Percentiles rank a stretch among this genome's conserved stretches.
Conservation (phyloP, 148 eudicot genomes). For the Polygonum maritimum region DNA sequence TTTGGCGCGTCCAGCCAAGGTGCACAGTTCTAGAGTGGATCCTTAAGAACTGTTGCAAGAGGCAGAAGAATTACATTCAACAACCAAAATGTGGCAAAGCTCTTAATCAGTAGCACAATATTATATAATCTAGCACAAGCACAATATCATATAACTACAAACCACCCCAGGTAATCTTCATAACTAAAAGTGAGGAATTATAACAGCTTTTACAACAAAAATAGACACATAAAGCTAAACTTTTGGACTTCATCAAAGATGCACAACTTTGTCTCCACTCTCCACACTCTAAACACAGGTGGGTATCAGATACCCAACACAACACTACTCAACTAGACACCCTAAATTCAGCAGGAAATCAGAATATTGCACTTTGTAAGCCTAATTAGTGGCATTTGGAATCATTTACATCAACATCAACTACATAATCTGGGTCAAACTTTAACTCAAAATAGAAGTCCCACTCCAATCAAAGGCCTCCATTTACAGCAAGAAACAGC, state of each 20-base stretch:
- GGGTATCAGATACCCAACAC: neutral
- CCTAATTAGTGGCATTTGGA: conserved; percentile 1
- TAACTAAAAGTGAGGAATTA: neutral
- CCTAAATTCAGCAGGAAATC: neutral
- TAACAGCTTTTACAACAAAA: neutral
- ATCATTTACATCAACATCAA: conserved; percentile 1
- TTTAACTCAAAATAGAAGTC: neutral
- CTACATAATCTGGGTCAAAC: neutral
- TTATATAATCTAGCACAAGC: neutral
- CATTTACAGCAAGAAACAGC: neutral
- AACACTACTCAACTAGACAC: neutral
- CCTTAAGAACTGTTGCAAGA: neutral
- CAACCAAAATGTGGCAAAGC: neutral
- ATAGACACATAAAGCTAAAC: neutral
- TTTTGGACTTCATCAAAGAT: neutral
- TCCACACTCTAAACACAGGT: neutral
- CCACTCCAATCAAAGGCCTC: neutral
- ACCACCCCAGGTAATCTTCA: neutral
- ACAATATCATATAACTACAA: neutral
- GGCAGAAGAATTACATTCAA: neutral
- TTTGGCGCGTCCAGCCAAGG: conserved; percentile 11
- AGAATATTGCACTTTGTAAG: neutral
- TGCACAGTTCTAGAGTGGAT: conserved; percentile 6
- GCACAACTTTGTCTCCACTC: neutral
- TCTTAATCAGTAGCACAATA: neutral